Evolutionary conservation across 129 eudicot species (phyloP).

Genomic region (Helichrysum umbraculigerum): DNA sequence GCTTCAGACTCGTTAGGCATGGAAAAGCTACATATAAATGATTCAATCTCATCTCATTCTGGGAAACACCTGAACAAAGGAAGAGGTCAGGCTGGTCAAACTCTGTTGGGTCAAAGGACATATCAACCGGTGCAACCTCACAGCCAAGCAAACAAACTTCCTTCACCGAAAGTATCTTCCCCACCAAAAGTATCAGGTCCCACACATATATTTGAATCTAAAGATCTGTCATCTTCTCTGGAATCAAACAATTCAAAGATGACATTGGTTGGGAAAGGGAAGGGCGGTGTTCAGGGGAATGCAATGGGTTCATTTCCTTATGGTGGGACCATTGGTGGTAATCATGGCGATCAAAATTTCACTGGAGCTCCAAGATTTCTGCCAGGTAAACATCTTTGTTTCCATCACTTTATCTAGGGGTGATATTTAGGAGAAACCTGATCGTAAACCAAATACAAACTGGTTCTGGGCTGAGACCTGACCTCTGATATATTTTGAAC

Average conservation of each 20-base stretch:
- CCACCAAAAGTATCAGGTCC: conserved; percentile 54
- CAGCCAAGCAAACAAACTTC: conserved; percentile 48
- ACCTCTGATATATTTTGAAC: neutral
- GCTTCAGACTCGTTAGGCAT: conserved; percentile 52
- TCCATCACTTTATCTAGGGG: conserved; percentile 12
- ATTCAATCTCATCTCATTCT: conserved; percentile 43
- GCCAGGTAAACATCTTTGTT: conserved; percentile 46
- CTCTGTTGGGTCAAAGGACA: conserved; percentile 32
- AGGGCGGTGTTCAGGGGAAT: conserved; percentile 47
- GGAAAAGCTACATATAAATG: conserved; percentile 60
- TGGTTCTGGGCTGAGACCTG: neutral
- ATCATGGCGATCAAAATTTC: conserved; percentile 65
- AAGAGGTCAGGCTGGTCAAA: conserved; percentile 44
- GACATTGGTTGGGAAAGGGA: conserved; percentile 63
- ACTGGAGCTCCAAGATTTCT: conserved; percentile 34
- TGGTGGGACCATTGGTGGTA: conserved; percentile 55
- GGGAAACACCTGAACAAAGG: conserved; percentile 33
- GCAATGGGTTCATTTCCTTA: conserved; percentile 62
- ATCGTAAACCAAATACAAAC: neutral
- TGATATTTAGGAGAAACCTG: neutral
- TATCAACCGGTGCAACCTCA: conserved; percentile 47
- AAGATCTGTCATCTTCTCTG: conserved; percentile 35
- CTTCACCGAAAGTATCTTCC: conserved; percentile 37
- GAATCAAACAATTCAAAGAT: conserved; percentile 50
- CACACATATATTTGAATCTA: conserved; percentile 41